Conservation (phyloP, 371 early-diverging fungal species). For the Zopfochytrium polystomum region DNA sequence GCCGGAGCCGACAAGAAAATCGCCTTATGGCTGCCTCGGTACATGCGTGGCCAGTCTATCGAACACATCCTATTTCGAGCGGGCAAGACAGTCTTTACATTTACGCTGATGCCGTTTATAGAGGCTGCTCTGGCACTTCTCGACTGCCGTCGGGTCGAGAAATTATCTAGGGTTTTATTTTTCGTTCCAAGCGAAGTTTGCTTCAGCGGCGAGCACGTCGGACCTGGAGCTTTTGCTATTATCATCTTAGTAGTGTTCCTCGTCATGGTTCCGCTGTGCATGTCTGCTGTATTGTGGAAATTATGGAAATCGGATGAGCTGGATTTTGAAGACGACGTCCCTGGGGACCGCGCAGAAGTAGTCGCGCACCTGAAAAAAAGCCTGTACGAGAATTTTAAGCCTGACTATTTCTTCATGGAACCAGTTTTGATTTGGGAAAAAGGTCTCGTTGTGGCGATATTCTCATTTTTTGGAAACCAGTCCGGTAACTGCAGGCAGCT, state of each 20-base stretch:
- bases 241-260: neutral
- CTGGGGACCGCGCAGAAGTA: no score
- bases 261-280: neutral
- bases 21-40: no score
- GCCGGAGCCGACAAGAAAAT: neutral
- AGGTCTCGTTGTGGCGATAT: constrained; percentile 21
- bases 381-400: constrained; percentile 11
- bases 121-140: constrained; percentile 19
- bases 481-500: no score
- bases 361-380: no score
- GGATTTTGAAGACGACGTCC: neutral
- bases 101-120: constrained; percentile 28
- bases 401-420: constrained; percentile 23
- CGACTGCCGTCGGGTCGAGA: constrained; percentile 14
- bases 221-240: neutral
- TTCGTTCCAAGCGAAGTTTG: neutral
- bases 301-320: neutral
- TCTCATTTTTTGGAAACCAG: no score
- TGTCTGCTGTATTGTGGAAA: neutral
- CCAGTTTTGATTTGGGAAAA: constrained; percentile 24
- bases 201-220: neutral
- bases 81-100: constrained; percentile 10
- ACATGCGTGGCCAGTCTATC: constrained; percentile 11
- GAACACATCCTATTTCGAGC: constrained; percentile 19
- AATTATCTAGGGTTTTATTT: neutral